Percentiles rank a stretch among this genome's conserved stretches.
Evolutionary conservation across 2,329 filamentous ascomycete species (phyloP).

Genomic region (Neofusicoccum umdonicola): DNA sequence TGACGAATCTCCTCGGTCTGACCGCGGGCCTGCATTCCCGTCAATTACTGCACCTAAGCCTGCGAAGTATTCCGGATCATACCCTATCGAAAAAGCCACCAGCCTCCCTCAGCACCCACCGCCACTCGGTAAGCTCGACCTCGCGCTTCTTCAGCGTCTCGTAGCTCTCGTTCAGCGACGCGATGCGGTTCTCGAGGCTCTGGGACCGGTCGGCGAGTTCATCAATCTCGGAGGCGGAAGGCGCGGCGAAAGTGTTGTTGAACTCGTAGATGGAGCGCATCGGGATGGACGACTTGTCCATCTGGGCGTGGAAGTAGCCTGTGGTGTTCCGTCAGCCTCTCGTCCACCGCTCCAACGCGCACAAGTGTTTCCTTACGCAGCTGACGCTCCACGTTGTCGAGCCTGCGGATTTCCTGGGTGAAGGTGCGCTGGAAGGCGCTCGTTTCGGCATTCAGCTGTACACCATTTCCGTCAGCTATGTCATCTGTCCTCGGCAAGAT

Average conservation of each 20-base stretch:
- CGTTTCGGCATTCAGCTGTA: slow-evolving; percentile 84
- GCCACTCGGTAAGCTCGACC: slow-evolving; percentile 95
- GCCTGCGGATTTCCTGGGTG: slow-evolving; percentile 92
- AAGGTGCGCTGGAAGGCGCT: slow-evolving; percentile 96
- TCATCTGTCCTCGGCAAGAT: not conserved
- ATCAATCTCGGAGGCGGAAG: slow-evolving; percentile 92
- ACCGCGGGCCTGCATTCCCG: slow-evolving; percentile 65
- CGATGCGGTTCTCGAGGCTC: slow-evolving; percentile 85
- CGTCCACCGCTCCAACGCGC: not conserved
- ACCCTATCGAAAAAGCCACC: slow-evolving; percentile 92
- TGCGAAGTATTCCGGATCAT: not conserved
- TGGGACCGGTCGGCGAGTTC: slow-evolving; percentile 91
- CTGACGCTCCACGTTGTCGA: slow-evolving; percentile 98
- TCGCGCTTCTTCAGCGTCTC: slow-evolving; percentile 97
- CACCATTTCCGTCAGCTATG: not conserved
- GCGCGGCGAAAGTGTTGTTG: slow-evolving; percentile 78
- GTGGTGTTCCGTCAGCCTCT: slow-evolving; percentile 22
- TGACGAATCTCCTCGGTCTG: slow-evolving; percentile 95
- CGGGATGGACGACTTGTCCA: slow-evolving; percentile 85
- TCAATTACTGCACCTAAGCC: not conserved
- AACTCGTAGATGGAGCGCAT: slow-evolving; percentile 92
- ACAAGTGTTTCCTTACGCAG: slow-evolving; percentile 65
- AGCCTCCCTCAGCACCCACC: slow-evolving; percentile 94
- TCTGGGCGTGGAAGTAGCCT: slow-evolving; percentile 94
- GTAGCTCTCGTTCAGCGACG: slow-evolving; percentile 94